Base-by-base conservation (phyloP, 495 filamentous ascomycete genomes). In the Trichocladium antarcticum region DNA sequence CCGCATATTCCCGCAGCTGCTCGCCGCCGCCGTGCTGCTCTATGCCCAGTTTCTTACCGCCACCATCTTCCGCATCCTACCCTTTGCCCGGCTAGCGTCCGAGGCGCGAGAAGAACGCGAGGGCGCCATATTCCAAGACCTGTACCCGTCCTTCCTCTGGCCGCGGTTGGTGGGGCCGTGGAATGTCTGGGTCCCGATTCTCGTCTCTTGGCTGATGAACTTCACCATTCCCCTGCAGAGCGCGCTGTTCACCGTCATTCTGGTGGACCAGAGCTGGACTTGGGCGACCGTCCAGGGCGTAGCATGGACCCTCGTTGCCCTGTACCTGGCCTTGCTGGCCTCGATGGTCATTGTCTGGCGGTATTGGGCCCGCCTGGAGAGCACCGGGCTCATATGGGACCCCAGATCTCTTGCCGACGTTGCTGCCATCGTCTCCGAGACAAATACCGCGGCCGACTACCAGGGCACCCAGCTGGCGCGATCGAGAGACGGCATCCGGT, bases 371-470 rank as follows among this genome's bases (percentile, higher is more conserved):
- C 57, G 78, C 28, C 42, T 74, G 15, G 65, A 74, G 20, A 68
- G 67, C 28, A 86, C 87, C 0, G 89, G 89, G 2, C 66, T 95
- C 56, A 79, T 82, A 63, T 95, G 89, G 89, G 87, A 89, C 61
- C 77, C 85, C 1, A 67, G 79, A n/a, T 87, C 80, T 12, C 65
- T 94, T 19, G 88, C 84, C 9, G 89, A 94, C 60, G 63, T 92
- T 21, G 71, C 86, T 38, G 75, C 80, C 4, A 66, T 94, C 9
- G 74, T 93, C 14, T 82, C 87, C 31, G 73, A 84, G 37, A 87
- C 85, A 32, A 95, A 95, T 62, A 78, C 80, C 11, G 67, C 87
- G 28, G 70, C 70, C 31, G 83, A 84, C 52, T 92, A 74, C 53
- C 57, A 57, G 11, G 68, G 70, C 14, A 68, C 68, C 75, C 69